These are phyloP conservation scores for Globisporangium yorkense DNA, from an alignment of 352 stramenopile species.

Conservation along the genomic window DNA sequence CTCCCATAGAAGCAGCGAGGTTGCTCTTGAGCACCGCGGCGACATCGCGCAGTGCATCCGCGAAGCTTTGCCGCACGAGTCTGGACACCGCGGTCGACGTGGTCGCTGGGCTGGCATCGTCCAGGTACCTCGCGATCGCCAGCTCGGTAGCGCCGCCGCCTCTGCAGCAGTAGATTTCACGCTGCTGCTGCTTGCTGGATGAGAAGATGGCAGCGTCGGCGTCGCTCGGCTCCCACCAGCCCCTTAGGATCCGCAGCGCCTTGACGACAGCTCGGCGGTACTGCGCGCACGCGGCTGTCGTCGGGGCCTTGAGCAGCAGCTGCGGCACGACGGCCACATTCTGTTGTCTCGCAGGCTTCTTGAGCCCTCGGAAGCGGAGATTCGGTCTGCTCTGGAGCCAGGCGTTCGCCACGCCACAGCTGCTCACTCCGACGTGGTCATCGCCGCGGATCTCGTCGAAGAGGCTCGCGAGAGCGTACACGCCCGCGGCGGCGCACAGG, in stretches of 20 bases:
- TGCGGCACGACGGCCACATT: slow-evolving; percentile 27
- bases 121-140: slow-evolving; percentile 21
- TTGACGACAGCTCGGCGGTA: slow-evolving; percentile 56
- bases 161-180: slow-evolving; percentile 24
- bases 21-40: slow-evolving; percentile 24
- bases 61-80: slow-evolving; percentile 15
- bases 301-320: slow-evolving; percentile 44
- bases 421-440: slow-evolving; percentile 33
- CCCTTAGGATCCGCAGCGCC: slow-evolving; percentile 42
- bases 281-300: slow-evolving; percentile 62
- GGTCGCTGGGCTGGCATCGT: background rate
- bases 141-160: slow-evolving; percentile 48
- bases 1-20: background rate
- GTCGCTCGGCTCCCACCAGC: slow-evolving; percentile 22
- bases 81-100: background rate
- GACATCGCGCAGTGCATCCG: slow-evolving; percentile 27
- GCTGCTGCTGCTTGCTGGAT: background rate
- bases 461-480: slow-evolving; percentile 38
- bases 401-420: slow-evolving; percentile 19
- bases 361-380: slow-evolving; percentile 32
- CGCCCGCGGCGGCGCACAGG: slow-evolving; percentile 30
- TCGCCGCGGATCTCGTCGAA: slow-evolving; percentile 34
- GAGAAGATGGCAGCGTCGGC: background rate
- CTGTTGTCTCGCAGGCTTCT: background rate
- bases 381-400: slow-evolving; percentile 35